Evolutionary conservation across 2,329 filamentous ascomycete species (phyloP).

Genomic region (Aspergillus ustus): DNA sequence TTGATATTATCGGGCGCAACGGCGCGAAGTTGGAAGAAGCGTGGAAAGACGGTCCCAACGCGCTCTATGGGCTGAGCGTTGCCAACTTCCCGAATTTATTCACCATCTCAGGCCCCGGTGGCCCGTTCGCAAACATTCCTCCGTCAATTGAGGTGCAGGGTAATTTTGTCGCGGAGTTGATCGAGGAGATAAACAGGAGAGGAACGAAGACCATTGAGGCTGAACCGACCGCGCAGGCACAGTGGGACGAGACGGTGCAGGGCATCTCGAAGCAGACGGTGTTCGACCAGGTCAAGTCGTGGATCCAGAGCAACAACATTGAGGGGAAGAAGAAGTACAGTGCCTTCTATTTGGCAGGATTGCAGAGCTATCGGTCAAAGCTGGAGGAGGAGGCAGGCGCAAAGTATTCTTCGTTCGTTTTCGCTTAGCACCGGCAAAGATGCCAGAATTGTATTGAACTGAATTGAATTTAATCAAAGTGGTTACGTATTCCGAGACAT

Average conservation of each 20-base stretch:
- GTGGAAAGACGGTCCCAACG: slow-evolving; percentile 41
- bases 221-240: not conserved
- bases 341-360: not conserved
- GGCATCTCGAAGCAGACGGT: not conserved
- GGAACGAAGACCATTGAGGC: not conserved
- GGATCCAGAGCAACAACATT: slow-evolving; percentile 4
- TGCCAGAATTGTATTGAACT: no score
- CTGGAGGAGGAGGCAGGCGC: not conserved
- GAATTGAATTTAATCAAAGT: not conserved
- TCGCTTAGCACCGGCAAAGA: not conserved
- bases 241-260: slow-evolving; percentile 2
- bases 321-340: slow-evolving; percentile 4
- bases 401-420: not conserved
- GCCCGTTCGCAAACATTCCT: not conserved
- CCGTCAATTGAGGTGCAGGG: not conserved
- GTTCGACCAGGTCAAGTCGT: slow-evolving; percentile 3
- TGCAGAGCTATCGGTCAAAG: not conserved
- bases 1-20: slow-evolving; percentile 43
- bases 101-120: slow-evolving; percentile 59
- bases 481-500: not conserved
- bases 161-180: not conserved
- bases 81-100: slow-evolving; percentile 55
- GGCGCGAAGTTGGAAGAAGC: slow-evolving; percentile 35
- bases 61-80: slow-evolving; percentile 50
- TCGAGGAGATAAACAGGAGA: not conserved